Conservation (phyloP, 768 basidiomycete species). For the Calocybe cyanea region DNA sequence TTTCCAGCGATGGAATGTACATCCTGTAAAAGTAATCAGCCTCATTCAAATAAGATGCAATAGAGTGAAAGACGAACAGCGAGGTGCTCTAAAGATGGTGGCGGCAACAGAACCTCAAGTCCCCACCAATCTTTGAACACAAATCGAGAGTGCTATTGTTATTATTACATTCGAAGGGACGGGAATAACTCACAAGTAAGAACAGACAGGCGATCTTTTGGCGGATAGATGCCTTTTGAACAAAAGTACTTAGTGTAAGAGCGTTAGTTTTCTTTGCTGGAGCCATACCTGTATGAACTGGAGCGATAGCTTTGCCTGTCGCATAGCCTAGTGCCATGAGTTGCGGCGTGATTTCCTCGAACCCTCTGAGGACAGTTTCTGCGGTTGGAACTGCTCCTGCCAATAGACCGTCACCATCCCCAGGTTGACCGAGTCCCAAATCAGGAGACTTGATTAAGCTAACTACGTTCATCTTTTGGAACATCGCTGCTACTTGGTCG, state of each 20-base stretch:
- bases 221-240: conserved; percentile 58
- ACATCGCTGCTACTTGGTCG: conserved; percentile 42
- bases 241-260: conserved; percentile 4
- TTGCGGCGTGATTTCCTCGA: conserved; percentile 70
- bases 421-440: conserved; percentile 73
- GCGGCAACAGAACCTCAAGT: conserved; percentile 72
- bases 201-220: conserved; percentile 72
- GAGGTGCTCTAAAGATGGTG: conserved; percentile 61
- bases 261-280: neutral
- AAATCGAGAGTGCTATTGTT: too few species aligned
- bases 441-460: conserved; percentile 57
- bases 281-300: conserved; percentile 58
- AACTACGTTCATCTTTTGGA: conserved; percentile 61
- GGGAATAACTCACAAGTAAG: conserved; percentile 61
- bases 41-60: neutral
- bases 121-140: conserved; percentile 76
- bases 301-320: conserved; percentile 58
- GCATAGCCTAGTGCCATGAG: conserved; percentile 77
- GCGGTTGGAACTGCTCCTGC: conserved; percentile 76
- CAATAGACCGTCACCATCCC: conserved; percentile 60
- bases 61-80: conserved; percentile 28
- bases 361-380: conserved; percentile 63
- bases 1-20: conserved; percentile 58
- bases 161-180: conserved; percentile 22
- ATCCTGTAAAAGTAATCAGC: conserved; percentile 31